Evolutionary conservation across 352 stramenopile species (phyloP).

Genomic region (Lagenidium giganteum): DNA sequence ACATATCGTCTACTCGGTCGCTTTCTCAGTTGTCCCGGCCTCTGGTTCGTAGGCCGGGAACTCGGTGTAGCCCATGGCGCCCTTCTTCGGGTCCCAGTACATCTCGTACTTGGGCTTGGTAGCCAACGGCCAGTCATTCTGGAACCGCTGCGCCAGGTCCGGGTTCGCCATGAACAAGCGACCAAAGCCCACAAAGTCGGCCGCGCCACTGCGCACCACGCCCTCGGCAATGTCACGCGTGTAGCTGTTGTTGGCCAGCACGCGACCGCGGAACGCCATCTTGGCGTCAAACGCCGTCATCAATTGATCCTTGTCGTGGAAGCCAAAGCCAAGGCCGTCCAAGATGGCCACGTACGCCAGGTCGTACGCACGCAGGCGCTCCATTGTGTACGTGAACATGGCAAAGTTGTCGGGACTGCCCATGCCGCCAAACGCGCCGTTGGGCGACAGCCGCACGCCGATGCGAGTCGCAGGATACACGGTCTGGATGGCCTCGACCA

Average conservation of each 20-base stretch:
- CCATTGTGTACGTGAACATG: constrained; percentile 24
- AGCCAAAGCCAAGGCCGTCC: constrained; percentile 44
- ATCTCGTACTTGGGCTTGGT: constrained; percentile 5
- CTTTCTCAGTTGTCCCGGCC: too few species aligned
- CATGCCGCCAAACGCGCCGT: constrained; percentile 30
- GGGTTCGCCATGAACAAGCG: constrained; percentile 38
- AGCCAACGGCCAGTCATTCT: constrained; percentile 23
- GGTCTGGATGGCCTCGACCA: constrained; percentile 29
- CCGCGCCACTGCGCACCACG: constrained; percentile 12
- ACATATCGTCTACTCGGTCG: too few species aligned
- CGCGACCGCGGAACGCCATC: constrained; percentile 24
- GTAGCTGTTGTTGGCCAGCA: constrained; percentile 37
- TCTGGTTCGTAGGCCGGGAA: background rate
- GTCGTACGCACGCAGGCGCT: constrained; percentile 24
- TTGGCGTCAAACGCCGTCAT: constrained; percentile 24
- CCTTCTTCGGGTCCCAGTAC: background rate
- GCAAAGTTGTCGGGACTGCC: constrained; percentile 34
- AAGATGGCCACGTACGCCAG: constrained; percentile 42
- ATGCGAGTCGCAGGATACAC: constrained; percentile 7
- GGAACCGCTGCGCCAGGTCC: constrained; percentile 26
- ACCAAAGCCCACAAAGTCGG: constrained; percentile 24
- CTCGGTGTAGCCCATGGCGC: background rate
- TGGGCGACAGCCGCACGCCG: constrained; percentile 14
- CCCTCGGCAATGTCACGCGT: constrained; percentile 15
- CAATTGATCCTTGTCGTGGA: constrained; percentile 22